These are phyloP conservation scores for Umbellularia californica DNA, from an alignment of 164 flowering plant genomes.

Conservation along the genomic window DNA sequence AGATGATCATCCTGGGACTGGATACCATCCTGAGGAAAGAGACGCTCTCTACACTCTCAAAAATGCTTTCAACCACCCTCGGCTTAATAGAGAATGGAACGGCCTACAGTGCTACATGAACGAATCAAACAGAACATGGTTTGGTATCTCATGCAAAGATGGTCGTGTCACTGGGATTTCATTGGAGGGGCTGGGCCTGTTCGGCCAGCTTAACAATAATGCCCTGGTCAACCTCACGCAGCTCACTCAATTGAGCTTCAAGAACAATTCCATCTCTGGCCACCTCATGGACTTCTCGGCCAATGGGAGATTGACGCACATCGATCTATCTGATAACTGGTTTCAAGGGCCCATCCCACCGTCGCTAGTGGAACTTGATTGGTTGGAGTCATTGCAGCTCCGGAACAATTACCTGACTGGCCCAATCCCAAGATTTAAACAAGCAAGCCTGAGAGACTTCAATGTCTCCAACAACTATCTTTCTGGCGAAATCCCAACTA, in stretches of 20 bases:
- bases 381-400: constrained; percentile 36
- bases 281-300: constrained; percentile 33
- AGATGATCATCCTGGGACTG: constrained; percentile 3
- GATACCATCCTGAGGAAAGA: constrained; percentile 20
- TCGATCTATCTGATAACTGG: constrained; percentile 40
- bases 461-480: constrained; percentile 52
- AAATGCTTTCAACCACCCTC: constrained; percentile 25
- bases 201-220: constrained; percentile 16
- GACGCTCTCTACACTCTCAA: constrained; percentile 40
- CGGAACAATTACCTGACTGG: constrained; percentile 40
- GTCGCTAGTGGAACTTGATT: constrained; percentile 24
- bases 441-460: constrained; percentile 31
- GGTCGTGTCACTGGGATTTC: constrained; percentile 36
- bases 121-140: constrained; percentile 21
- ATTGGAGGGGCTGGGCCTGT: constrained; percentile 26
- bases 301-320: constrained; percentile 24
- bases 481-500: constrained; percentile 36
- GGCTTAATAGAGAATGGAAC: constrained; percentile 38
- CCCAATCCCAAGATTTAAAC: constrained; percentile 34
- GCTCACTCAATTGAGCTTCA: constrained; percentile 36
- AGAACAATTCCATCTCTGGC: constrained; percentile 38
- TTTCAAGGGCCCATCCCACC: constrained; percentile 36
- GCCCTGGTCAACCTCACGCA: constrained; percentile 33
- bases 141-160: constrained; percentile 36
- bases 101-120: constrained; percentile 29